Evolutionary conservation across 78 protist genomes (phyloP), one percentile per base, ranked within the genome.

Genomic region (Dictyostelium capitatum): DNA sequence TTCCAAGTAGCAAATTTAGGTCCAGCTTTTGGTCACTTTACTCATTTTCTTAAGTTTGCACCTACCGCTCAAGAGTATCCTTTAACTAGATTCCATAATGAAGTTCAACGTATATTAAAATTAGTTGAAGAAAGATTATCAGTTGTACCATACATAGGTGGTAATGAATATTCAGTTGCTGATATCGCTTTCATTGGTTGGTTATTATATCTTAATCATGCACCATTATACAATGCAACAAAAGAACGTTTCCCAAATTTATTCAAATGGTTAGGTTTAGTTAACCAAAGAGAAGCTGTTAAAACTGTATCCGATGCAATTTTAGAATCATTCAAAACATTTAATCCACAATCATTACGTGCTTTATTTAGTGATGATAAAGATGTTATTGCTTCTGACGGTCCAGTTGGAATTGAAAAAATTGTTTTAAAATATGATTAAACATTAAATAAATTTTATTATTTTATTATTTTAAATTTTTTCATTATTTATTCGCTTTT

Each of bases 101-200:
- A 83, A 43, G 47, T 41, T 20, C 48, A 41, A 20, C 54, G 81
- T 51, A 19, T 83, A 6, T 74, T 51, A 2, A 69, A 51, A 28
- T 62, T 83, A 8, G 41, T 72, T 8, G 81, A 83, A 37, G 46
- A 23, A 11, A 95, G 80, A 64, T 90, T 97, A 57, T 89, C 77
- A 23, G 97, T 32, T 2, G 15, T 48, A 8, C 62, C 62, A 48
- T 98, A 92, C 82, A 77, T 98, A 10, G 84, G 83, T 20, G 98
- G 99, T 56, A 82, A 95, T 2, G 96, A 85, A 82, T 95, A 85
- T 72, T 89, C 98, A 19, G 91, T 98, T 64, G 98, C 98, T 10
- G 99, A 97, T 75, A 73, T 73, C 0, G 79, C 79, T 8, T n/a
- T 17, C 46, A 25, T 37, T 3, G 79, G 79, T 46, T 73, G 79